A percentile compares a stretch with the other conserved stretches of the same genome.
Evolutionary conservation across 805 yeast genomes (phyloP).

Genomic region (Sugiyamaella smithiae): DNA sequence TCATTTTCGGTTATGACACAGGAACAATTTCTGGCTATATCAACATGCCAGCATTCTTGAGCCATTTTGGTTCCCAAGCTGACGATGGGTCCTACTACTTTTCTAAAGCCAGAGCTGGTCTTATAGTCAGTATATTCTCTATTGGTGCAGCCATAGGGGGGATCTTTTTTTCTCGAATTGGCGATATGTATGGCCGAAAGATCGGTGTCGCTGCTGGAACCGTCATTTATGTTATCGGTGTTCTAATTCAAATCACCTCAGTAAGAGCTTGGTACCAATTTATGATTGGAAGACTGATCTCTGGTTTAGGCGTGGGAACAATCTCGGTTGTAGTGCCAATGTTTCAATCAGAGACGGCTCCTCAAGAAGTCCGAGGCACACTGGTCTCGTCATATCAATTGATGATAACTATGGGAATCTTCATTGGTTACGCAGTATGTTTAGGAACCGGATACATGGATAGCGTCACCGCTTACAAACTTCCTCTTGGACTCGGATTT

Average conservation of each 20-base stretch:
- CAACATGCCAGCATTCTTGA: conserved; percentile 51
- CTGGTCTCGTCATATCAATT: conserved; percentile 73
- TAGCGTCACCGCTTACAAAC: conserved; percentile 55
- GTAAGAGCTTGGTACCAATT: conserved; percentile 40
- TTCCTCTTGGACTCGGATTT: conserved; percentile 73
- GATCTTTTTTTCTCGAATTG: conserved; percentile 54
- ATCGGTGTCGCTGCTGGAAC: conserved; percentile 40
- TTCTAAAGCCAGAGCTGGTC: conserved; percentile 54
- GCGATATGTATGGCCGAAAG: conserved; percentile 48
- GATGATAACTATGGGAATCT: conserved; percentile 69
- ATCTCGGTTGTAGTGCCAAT: conserved; percentile 74
- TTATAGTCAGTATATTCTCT: conserved; percentile 71
- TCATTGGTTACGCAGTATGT: conserved; percentile 67
- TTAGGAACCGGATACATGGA: conserved; percentile 57
- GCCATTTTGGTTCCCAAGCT: conserved; percentile 46
- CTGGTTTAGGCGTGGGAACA: conserved; percentile 78
- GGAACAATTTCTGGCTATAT: conserved; percentile 67
- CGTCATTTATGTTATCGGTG: conserved; percentile 51
- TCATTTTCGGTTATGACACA: conserved; percentile 65
- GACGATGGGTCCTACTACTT: conserved; percentile 38
- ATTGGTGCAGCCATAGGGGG: conserved; percentile 73
- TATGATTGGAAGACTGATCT: conserved; percentile 69
- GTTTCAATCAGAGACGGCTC: conserved; percentile 77
- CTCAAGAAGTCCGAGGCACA: conserved; percentile 75
- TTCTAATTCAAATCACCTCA: conserved; percentile 47